Evolutionary conservation across 78 protist genomes (phyloP).

Genomic region (Anaeramoeba ignava): DNA sequence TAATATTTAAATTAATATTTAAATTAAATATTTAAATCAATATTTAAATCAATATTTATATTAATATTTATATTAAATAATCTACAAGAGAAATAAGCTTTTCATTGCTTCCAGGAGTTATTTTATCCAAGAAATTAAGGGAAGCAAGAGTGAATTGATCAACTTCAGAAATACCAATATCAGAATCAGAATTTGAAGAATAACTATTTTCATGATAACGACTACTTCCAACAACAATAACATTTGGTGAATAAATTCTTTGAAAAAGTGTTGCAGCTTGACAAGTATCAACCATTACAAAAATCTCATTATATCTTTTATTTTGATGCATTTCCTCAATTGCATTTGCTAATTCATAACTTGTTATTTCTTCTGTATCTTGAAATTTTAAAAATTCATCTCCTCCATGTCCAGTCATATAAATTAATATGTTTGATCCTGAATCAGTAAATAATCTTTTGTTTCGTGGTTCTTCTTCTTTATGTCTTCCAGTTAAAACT

Average conservation of each 20-base stretch:
- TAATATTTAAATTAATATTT: too few relatives aligned
- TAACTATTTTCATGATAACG: background rate
- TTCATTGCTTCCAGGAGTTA: background rate
- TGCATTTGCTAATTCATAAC: slow-evolving; percentile 66
- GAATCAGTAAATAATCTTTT: slow-evolving; percentile 61
- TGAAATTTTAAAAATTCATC: slow-evolving; percentile 87
- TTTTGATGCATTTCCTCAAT: slow-evolving; percentile 59
- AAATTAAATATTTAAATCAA: too few relatives aligned
- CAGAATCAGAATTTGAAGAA: background rate
- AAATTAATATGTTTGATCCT: slow-evolving; percentile 62
- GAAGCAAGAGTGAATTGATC: background rate
- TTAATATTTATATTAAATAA: too few relatives aligned
- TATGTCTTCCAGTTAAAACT: slow-evolving; percentile 66
- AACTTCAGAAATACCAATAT: background rate
- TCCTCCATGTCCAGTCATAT: slow-evolving; percentile 90
- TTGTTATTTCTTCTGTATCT: slow-evolving; percentile 75
- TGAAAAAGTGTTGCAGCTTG: slow-evolving; percentile 68
- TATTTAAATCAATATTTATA: too few relatives aligned
- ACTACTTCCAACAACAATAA: background rate
- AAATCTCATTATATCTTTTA: slow-evolving; percentile 38
- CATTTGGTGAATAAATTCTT: background rate
- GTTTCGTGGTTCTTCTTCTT: slow-evolving; percentile 48
- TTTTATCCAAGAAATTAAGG: background rate
- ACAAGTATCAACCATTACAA: slow-evolving; percentile 62
- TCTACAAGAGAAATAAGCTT: too few relatives aligned